These are phyloP conservation scores for Fonsecaea nubica DNA, from an alignment of 2,329 filamentous ascomycete species.

Conservation along the genomic window DNA sequence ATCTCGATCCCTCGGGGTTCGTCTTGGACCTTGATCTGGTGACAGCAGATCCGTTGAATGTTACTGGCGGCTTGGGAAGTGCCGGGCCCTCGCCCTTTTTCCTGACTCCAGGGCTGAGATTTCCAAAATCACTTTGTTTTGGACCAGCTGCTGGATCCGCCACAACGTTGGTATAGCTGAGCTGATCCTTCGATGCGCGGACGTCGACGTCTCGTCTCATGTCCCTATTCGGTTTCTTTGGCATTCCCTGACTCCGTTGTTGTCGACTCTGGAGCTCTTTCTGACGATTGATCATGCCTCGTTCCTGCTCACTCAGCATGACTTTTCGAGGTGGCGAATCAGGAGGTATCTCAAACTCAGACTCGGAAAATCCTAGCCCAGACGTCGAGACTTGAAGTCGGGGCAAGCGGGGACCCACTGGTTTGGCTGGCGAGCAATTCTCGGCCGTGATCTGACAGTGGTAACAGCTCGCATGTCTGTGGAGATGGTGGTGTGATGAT, in stretches of 20 bases:
- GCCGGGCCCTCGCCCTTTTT: conserved; percentile 2
- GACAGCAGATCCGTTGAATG: background rate
- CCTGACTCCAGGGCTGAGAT: conserved; percentile 17
- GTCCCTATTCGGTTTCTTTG: conserved; percentile 24
- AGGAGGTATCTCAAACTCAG: conserved; percentile 39
- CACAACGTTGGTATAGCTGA: conserved; percentile 30
- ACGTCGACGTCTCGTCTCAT: conserved; percentile 11
- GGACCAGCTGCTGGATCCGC: conserved; percentile 21
- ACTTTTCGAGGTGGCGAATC: conserved; percentile 41
- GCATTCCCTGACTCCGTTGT: conserved; percentile 25
- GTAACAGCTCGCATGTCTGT: conserved; percentile 36
- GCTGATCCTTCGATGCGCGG: conserved; percentile 20
- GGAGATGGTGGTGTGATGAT: conserved; percentile 35
- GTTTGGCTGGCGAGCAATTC: conserved; percentile 14
- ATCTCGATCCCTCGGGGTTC: conserved; percentile 25
- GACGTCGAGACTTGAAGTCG: conserved; percentile 41
- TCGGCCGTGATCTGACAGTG: conserved; percentile 34
- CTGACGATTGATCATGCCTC: conserved; percentile 40
- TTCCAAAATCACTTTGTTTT: conserved; percentile 24
- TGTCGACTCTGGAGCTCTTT: conserved; percentile 37
- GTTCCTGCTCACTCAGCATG: conserved; percentile 41
- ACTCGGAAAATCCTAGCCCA: conserved; percentile 40
- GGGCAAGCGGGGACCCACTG: conserved; percentile 36
- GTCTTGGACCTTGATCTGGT: conserved; percentile 30
- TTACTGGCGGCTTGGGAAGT: background rate